Percentiles rank a stretch among this genome's conserved stretches.
These are phyloP conservation scores for Polyporus tsugae DNA, from an alignment of 1,284 basidiomycete species.

Conservation along the genomic window DNA sequence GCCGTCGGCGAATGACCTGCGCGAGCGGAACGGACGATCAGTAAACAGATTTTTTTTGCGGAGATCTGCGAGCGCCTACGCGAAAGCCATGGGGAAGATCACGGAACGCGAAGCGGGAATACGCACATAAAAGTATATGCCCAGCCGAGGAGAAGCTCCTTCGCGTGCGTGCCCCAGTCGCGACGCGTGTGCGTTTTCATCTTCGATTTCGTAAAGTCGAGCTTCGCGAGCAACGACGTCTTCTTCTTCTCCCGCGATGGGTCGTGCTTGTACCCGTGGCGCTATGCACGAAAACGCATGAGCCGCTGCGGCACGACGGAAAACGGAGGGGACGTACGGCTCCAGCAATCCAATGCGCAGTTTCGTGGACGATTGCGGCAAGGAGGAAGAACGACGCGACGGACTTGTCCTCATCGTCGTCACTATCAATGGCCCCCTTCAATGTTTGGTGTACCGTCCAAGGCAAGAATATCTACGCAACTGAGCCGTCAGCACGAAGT, in stretches of 20 bases:
- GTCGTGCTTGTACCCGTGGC: slow-evolving; percentile 9
- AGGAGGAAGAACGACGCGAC: slow-evolving; percentile 7
- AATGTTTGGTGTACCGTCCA: slow-evolving; percentile 5
- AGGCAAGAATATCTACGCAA: slow-evolving; percentile 1
- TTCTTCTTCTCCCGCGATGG: slow-evolving; percentile 7
- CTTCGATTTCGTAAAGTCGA: slow-evolving; percentile 10
- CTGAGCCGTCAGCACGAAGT: not conserved
- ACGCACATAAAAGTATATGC: slow-evolving; percentile 9
- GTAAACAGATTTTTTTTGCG: not conserved
- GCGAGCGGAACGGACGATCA: not conserved
- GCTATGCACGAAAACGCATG: not conserved
- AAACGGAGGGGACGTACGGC: not conserved
- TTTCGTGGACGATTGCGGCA: not conserved
- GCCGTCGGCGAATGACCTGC: slow-evolving; percentile 9
- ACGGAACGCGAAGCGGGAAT: not conserved
- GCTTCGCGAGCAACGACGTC: slow-evolving; percentile 10
- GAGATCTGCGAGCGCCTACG: not conserved
- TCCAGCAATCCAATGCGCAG: slow-evolving; percentile 9
- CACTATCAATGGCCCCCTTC: not conserved
- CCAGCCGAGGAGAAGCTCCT: slow-evolving; percentile 8
- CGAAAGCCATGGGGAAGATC: not conserved
- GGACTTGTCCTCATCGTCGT: slow-evolving; percentile 3
- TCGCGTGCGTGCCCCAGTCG: slow-evolving; percentile 12
- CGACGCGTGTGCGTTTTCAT: slow-evolving; percentile 7
- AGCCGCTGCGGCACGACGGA: not conserved